Evolutionary conservation across 768 basidiomycete species (phyloP), one percentile per base, ranked within the genome.

Genomic region (Trametes cubensis): DNA sequence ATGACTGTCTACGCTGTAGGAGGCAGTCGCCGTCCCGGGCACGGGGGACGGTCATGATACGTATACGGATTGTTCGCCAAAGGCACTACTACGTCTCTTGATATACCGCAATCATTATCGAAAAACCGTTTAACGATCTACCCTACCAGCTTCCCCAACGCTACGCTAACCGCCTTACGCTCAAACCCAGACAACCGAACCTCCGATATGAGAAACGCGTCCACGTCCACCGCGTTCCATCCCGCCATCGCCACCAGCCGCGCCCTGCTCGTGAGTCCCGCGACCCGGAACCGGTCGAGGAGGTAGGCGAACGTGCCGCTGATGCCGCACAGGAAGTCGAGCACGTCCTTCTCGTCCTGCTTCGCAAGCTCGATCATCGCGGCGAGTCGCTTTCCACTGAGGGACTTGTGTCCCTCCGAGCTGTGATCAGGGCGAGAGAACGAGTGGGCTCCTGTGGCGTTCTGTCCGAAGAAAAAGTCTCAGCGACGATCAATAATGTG

Each of bases 181-280:
- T 48, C 55, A 23, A 48, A 57, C 14, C 34, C 46, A 14, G 30
- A 39, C 46, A 57, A 21, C 23, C n/a, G 34, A 20, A 57, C 13
- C 14, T 40, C 21, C 2, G 23, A 39, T 0, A 1, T 6, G 20
- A 57, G 34, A 18, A 57, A 57, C 20, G 11, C 46, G 2, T 57
- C 55, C 34, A 38, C 8, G 11, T 57, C 55, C n/a, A 14, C 11
- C 4, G 20, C 18, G 6, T 30, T 13, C 55, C 55, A 57, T 13
- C 23, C 3, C 20, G 55, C 46, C 46, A 57, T 4, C 4, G 46
- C 17, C 1, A 26, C 23, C 23, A 58, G 25, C 18, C 57, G 57
- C 6, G 39, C 57, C 17, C 13, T 41, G 48, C 26, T 20, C 13
- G 47, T 58, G 5, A 58, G 39, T 15, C 57, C 57, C 15, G 57